Percentiles rank a stretch among this genome's conserved stretches.
phyloP scores from a whole-genome alignment of 2,329 filamentous ascomycete genomes.

The Cercospora citrullina region DNA sequence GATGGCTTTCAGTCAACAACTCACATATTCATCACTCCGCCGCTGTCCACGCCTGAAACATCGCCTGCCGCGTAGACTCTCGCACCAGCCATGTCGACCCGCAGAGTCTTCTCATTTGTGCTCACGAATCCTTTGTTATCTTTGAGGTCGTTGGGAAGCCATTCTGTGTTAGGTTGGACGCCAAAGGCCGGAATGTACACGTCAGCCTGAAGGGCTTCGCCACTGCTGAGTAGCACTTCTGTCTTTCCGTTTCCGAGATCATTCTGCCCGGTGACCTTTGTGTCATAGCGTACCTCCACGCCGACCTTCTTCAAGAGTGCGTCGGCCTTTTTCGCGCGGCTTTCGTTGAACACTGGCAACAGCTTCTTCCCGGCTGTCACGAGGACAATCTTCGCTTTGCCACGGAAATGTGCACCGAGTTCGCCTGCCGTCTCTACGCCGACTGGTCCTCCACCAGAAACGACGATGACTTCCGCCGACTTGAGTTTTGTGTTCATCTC shows the following conservation, averaged over 20 bases:
- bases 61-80: slow-evolving; percentile 54
- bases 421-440: slow-evolving; percentile 44
- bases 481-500: slow-evolving; percentile 38
- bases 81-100: slow-evolving; percentile 47
- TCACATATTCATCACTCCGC: slow-evolving; percentile 45
- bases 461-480: slow-evolving; percentile 39
- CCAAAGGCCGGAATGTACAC: slow-evolving; percentile 57
- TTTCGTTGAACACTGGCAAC: slow-evolving; percentile 45
- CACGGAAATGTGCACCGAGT: slow-evolving; percentile 39
- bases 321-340: slow-evolving; percentile 47
- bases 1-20: neutral
- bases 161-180: slow-evolving; percentile 54
- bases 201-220: slow-evolving; percentile 51
- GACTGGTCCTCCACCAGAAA: slow-evolving; percentile 42
- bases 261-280: slow-evolving; percentile 30
- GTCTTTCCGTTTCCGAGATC: slow-evolving; percentile 44
- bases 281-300: slow-evolving; percentile 41
- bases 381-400: slow-evolving; percentile 48
- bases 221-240: slow-evolving; percentile 48
- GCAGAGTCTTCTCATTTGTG: slow-evolving; percentile 48
- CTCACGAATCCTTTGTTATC: slow-evolving; percentile 50
- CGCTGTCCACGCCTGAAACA: slow-evolving; percentile 46
- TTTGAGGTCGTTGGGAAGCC: slow-evolving; percentile 50
- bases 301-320: slow-evolving; percentile 49
- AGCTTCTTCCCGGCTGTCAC: slow-evolving; percentile 45